Conservation (phyloP, 768 basidiomycete species). For the Imleria badia region DNA sequence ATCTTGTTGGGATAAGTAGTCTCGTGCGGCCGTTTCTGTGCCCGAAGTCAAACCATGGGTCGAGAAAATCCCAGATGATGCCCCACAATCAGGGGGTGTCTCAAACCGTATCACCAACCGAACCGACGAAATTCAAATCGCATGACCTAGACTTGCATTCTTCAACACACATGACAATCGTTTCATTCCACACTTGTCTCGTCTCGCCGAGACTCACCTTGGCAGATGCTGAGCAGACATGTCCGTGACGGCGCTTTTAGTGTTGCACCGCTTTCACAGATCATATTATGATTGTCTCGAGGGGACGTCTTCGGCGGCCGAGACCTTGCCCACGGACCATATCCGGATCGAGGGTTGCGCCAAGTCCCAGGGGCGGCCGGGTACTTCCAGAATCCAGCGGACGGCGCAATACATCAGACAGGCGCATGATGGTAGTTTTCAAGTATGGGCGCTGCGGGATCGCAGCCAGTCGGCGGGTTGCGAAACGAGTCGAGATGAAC, state of each 20-base stretch:
- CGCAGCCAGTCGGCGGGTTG: neutral
- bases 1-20: neutral
- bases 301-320: neutral
- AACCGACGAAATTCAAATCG: slow-evolving; percentile 6
- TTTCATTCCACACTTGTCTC: neutral
- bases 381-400: neutral
- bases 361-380: neutral
- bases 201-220: neutral
- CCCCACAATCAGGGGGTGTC: neutral
- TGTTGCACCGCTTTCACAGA: neutral
- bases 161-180: neutral
- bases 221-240: neutral
- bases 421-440: neutral
- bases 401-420: too few species aligned
- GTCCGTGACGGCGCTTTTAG: neutral
- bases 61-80: neutral
- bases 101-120: neutral
- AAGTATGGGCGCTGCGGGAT: neutral
- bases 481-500: neutral
- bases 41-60: neutral
- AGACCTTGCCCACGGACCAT: slow-evolving; percentile 14
- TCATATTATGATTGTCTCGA: neutral
- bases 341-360: slow-evolving; percentile 11
- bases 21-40: neutral
- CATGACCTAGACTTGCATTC: slow-evolving; percentile 5